Percentiles rank a stretch among this genome's conserved stretches.
phyloP scores from a whole-genome alignment of 768 basidiomycete species.

The Phylloporus sp. region DNA sequence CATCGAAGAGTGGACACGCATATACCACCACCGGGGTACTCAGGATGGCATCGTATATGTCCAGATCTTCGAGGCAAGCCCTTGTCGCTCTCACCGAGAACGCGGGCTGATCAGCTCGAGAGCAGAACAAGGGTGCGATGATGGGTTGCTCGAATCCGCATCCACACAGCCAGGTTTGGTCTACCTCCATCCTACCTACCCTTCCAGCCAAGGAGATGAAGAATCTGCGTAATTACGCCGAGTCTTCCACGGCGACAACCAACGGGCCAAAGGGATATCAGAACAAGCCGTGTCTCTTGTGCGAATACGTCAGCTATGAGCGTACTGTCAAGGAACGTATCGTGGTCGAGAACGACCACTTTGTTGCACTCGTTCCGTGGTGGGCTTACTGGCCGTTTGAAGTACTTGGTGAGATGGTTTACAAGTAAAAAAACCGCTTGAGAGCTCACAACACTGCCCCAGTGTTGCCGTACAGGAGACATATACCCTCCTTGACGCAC shows the following conservation, averaged over 20 bases:
- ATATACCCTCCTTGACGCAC: constrained; percentile 66
- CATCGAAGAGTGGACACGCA: constrained; percentile 67
- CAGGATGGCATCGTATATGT: constrained; percentile 74
- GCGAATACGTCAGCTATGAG: constrained; percentile 76
- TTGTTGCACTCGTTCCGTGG: constrained; percentile 87
- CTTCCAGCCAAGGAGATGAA: constrained; percentile 64
- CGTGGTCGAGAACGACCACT: constrained; percentile 69
- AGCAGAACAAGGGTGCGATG: constrained; percentile 84
- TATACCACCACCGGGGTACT: constrained; percentile 57
- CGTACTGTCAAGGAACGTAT: constrained; percentile 53
- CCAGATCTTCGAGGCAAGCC: constrained; percentile 77
- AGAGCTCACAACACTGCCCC: not conserved
- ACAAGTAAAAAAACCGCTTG: not conserved
- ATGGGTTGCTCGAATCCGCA: constrained; percentile 97
- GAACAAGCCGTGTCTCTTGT: constrained; percentile 66
- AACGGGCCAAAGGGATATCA: constrained; percentile 54
- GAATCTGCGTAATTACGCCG: constrained; percentile 49
- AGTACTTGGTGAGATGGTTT: constrained; percentile 49
- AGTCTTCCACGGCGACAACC: constrained; percentile 30
- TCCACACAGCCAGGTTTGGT: constrained; percentile 91
- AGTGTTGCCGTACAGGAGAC: constrained; percentile 78
- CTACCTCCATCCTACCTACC: constrained; percentile 66
- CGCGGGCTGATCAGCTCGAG: constrained; percentile 3
- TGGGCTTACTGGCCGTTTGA: constrained; percentile 97
- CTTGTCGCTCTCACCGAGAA: not conserved